Evolutionary conservation across 2,329 filamentous ascomycete genomes (phyloP).

Genomic region (Calycina marina): DNA sequence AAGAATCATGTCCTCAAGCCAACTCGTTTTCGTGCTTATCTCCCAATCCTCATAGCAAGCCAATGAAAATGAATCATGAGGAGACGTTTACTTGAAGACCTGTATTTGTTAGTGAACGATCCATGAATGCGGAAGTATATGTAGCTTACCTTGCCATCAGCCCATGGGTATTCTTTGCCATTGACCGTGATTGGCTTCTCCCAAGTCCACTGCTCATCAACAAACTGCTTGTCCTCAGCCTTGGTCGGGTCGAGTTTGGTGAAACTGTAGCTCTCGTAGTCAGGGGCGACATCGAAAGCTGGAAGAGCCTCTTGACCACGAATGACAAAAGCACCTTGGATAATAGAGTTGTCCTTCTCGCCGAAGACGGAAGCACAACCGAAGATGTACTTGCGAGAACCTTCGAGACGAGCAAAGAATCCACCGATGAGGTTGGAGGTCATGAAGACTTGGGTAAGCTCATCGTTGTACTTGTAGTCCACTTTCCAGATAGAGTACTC

Average conservation of each 20-base stretch:
- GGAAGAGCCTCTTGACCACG: constrained; percentile 76
- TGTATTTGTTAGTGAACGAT: neutral
- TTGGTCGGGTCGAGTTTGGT: constrained; percentile 87
- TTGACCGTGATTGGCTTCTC: constrained; percentile 67
- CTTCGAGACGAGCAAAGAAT: constrained; percentile 96
- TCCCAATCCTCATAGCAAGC: constrained; percentile 2
- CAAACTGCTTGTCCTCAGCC: constrained; percentile 68
- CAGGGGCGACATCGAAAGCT: constrained; percentile 93
- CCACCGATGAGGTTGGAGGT: constrained; percentile 96
- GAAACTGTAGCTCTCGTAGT: constrained; percentile 94
- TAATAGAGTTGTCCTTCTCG: constrained; percentile 72
- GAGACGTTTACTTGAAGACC: constrained; percentile 81
- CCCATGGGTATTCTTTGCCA: constrained; percentile 81
- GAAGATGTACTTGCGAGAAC: constrained; percentile 95
- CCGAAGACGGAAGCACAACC: constrained; percentile 83
- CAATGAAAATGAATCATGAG: constrained; percentile 8
- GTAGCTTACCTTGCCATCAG: constrained; percentile 58
- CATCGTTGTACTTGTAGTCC: constrained; percentile 98
- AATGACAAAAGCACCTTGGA: constrained; percentile 87
- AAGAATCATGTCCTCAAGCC: no score
- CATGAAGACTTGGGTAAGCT: constrained; percentile 98
- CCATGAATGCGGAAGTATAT: no score
- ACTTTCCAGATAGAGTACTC: constrained; percentile 94
- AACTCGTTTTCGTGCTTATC: no score
- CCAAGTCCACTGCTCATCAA: constrained; percentile 84